Conservation (phyloP, 768 basidiomycete species). For the Myochromella boudieri region DNA sequence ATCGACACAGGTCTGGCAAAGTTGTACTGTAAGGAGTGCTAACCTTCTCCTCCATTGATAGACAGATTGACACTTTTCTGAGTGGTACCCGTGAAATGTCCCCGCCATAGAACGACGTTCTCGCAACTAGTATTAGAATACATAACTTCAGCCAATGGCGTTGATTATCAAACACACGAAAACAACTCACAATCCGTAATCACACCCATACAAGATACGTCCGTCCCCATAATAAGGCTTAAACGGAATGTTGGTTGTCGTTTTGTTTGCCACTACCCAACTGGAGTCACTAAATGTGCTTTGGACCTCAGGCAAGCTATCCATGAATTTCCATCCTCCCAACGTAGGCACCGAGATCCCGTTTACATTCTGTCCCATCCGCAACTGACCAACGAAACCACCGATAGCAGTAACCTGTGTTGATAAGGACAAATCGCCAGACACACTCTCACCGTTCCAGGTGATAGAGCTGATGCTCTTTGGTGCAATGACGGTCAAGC, state of each 20-base stretch:
- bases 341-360: constrained; percentile 48
- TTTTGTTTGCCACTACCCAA: constrained; percentile 72
- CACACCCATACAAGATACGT: constrained; percentile 79
- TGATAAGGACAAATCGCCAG: constrained; percentile 29
- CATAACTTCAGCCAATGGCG: not conserved
- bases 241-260: constrained; percentile 69
- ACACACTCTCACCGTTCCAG: constrained; percentile 68
- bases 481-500: constrained; percentile 65
- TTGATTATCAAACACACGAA: not conserved
- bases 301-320: constrained; percentile 73
- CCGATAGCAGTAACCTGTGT: constrained; percentile 36
- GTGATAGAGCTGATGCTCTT: constrained; percentile 49
- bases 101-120: constrained; percentile 79
- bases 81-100: constrained; percentile 65
- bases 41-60: constrained; percentile 81
- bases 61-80: constrained; percentile 71
- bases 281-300: constrained; percentile 54
- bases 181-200: constrained; percentile 76
- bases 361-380: constrained; percentile 24
- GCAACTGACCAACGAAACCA: constrained; percentile 49
- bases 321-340: constrained; percentile 69
- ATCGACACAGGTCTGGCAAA: not conserved
- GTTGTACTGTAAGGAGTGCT: not conserved
- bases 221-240: constrained; percentile 75
- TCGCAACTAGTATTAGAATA: constrained; percentile 57